These are phyloP conservation scores for Pythium diclinum DNA, from an alignment of 352 stramenopile genomes.

Conservation along the genomic window DNA sequence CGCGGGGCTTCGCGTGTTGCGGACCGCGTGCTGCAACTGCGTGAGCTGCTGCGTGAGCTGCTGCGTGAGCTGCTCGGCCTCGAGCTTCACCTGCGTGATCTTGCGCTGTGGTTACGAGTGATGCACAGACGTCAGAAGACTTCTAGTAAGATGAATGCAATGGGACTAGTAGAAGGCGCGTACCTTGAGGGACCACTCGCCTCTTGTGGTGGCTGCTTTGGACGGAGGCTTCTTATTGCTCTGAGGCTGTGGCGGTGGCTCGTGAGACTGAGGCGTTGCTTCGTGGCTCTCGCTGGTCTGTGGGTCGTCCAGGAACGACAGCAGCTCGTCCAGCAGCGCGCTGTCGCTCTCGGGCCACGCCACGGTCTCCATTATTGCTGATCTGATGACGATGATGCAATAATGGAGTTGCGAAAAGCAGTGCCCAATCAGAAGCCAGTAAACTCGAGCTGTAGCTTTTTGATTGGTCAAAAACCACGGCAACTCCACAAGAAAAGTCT, in stretches of 20 bases:
- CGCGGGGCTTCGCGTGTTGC: background rate
- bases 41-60: conserved; percentile 7
- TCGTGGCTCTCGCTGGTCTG: background rate
- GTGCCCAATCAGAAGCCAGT: background rate
- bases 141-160: too few species aligned
- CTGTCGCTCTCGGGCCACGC: conserved; percentile 5
- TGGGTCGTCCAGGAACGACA: conserved; percentile 3
- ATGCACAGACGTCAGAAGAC: too few species aligned
- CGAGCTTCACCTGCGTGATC: background rate
- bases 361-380: background rate
- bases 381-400: too few species aligned
- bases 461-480: background rate
- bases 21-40: background rate
- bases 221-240: too few species aligned
- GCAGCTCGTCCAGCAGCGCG: conserved; percentile 10
- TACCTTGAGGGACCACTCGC: background rate
- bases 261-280: too few species aligned
- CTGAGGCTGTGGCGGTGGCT: too few species aligned
- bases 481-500: too few species aligned
- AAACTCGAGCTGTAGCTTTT: background rate
- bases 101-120: background rate
- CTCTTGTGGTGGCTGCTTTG: background rate
- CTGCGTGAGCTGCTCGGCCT: background rate
- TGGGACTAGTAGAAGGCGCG: too few species aligned
- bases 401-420: too few species aligned